Evolutionary conservation across 2,329 filamentous ascomycete species (phyloP).

Genomic region (Fulvia fulva): DNA sequence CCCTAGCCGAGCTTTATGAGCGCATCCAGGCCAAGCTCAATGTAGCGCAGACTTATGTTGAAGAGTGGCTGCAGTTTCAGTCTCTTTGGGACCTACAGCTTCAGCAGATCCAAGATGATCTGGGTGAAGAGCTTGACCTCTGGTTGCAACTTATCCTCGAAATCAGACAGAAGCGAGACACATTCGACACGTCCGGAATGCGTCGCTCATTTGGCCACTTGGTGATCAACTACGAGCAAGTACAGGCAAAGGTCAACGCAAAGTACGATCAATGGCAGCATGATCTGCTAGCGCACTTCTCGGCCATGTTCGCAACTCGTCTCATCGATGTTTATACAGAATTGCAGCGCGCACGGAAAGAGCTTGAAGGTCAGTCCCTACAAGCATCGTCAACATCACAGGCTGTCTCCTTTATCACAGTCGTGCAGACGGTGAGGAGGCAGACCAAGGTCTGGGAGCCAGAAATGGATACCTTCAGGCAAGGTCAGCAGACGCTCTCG

Average conservation of each 20-base stretch:
- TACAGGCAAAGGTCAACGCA: conserved; percentile 96
- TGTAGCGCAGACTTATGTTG: conserved; percentile 79
- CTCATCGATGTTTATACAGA: conserved; percentile 92
- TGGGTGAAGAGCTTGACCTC: conserved; percentile 84
- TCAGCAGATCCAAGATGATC: conserved; percentile 86
- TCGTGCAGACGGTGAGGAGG: conserved; percentile 91
- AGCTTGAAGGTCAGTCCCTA: conserved; percentile 86
- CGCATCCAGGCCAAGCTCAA: conserved; percentile 78
- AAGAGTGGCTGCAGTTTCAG: conserved; percentile 98
- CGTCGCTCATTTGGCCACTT: conserved; percentile 90
- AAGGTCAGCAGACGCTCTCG: conserved; percentile 87
- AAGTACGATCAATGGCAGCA: conserved; percentile 99
- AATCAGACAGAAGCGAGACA: conserved; percentile 89
- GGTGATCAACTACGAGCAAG: conserved; percentile 95
- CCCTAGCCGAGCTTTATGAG: conserved; percentile 74
- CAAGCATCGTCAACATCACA: conserved; percentile 94
- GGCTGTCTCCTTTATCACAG: conserved; percentile 96
- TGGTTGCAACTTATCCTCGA: conserved; percentile 97
- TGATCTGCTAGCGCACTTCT: conserved; percentile 92
- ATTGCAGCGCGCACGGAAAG: conserved; percentile 82
- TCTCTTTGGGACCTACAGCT: conserved; percentile 97
- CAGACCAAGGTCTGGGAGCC: conserved; percentile 93
- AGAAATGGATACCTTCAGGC: conserved; percentile 91
- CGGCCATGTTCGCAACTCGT: conserved; percentile 76
- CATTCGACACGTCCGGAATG: conserved; percentile 95